Conservation (phyloP, 495 filamentous ascomycete genomes). For the Xylaria nigripes region DNA sequence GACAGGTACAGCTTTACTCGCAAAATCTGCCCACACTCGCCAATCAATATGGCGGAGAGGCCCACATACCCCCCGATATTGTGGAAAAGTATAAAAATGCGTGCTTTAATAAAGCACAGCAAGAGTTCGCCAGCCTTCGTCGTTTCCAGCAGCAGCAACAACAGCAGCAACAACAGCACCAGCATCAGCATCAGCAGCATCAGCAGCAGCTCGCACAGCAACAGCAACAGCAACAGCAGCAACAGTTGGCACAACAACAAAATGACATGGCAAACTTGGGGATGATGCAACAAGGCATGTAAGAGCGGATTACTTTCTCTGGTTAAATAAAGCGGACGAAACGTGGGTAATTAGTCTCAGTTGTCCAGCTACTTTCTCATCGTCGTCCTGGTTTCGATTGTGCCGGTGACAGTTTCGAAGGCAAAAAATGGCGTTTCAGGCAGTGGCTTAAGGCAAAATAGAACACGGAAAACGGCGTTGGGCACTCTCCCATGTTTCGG, state of each 20-base stretch:
- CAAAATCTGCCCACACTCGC: slow-evolving; percentile 41
- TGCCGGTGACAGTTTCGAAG: neutral
- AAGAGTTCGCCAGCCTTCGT: slow-evolving; percentile 9
- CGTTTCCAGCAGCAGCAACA: slow-evolving; percentile 29
- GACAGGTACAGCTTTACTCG: slow-evolving; percentile 36
- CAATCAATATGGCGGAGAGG: slow-evolving; percentile 29
- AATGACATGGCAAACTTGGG: slow-evolving; percentile 26
- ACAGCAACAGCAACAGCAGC: slow-evolving; percentile 26
- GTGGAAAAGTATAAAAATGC: slow-evolving; percentile 24
- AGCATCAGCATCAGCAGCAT: slow-evolving; percentile 29
- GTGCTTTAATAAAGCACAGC: slow-evolving; percentile 20
- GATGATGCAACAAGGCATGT: slow-evolving; percentile 32
- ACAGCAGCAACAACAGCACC: slow-evolving; percentile 29
- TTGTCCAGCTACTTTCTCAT: neutral
- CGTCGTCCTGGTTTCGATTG: neutral
- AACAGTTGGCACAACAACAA: slow-evolving; percentile 23
- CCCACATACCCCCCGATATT: slow-evolving; percentile 28
- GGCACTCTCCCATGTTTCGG: neutral
- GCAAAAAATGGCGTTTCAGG: neutral
- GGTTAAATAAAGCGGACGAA: neutral
- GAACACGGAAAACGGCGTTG: slow-evolving; percentile 1
- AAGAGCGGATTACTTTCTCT: neutral
- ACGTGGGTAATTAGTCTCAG: neutral
- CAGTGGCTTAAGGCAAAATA: neutral
- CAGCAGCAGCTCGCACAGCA: slow-evolving; percentile 30